Evolutionary conservation across 2,329 filamentous ascomycete species (phyloP).

Genomic region (Paecilomyces fulvus): DNA sequence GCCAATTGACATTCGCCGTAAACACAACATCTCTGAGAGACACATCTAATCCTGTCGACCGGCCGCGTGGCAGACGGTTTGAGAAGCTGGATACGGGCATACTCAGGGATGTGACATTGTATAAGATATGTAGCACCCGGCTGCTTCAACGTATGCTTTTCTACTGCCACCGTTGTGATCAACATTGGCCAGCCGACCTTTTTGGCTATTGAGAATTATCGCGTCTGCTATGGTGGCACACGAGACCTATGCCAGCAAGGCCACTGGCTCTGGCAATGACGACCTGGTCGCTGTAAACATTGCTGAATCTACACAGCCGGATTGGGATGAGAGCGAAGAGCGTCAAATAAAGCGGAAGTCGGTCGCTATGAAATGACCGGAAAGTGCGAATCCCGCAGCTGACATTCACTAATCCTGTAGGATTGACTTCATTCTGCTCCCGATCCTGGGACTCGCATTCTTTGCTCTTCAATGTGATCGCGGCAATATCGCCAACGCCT

Average conservation of each 20-base stretch:
- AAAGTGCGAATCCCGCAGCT: background rate
- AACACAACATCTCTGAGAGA: background rate
- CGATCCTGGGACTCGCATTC: conserved; percentile 19
- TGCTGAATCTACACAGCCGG: background rate
- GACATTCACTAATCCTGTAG: conserved; percentile 6
- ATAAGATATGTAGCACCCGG: background rate
- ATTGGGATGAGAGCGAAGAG: conserved; percentile 1
- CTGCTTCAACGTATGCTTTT: background rate
- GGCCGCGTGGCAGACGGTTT: background rate
- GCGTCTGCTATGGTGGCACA: background rate
- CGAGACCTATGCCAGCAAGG: background rate
- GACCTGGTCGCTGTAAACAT: background rate
- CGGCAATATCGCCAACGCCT: conserved; percentile 41
- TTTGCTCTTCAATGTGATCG: conserved; percentile 22
- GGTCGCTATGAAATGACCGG: background rate
- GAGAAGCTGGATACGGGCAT: background rate
- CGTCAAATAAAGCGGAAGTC: background rate
- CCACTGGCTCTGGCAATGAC: background rate
- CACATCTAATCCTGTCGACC: background rate
- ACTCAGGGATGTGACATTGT: background rate
- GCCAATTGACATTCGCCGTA: background rate
- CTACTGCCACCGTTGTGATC: background rate
- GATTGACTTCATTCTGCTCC: conserved; percentile 22
- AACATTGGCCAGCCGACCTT: background rate
- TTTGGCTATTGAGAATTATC: background rate